These are phyloP conservation scores for Brassica hybrid DNA, from an alignment of 441 rosid genomes.

Conservation along the genomic window DNA sequence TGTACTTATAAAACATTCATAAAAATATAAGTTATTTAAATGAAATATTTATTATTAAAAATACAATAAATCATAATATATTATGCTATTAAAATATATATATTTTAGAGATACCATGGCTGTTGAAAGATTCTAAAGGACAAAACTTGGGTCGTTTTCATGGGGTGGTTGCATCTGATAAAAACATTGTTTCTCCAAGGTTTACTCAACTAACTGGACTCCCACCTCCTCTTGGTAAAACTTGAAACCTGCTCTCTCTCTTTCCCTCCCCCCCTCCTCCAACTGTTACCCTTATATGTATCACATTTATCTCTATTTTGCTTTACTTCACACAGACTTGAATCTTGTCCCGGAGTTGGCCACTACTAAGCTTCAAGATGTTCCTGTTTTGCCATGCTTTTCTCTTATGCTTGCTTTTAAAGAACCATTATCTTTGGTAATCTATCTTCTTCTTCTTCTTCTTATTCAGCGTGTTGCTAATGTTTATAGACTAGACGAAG, in stretches of 20 bases:
- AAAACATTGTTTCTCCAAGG: constrained; percentile 66
- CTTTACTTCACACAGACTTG: constrained; percentile 57
- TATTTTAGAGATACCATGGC: constrained; percentile 65
- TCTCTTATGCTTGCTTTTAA: constrained; percentile 80
- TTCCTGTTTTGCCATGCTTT: constrained; percentile 77
- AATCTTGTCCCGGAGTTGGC: constrained; percentile 57
- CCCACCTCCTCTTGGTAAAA: constrained; percentile 68
- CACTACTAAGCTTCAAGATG: constrained; percentile 49
- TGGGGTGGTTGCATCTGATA: constrained; percentile 76
- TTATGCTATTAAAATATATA: too few species aligned
- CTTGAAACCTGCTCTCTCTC: neutral
- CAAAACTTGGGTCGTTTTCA: constrained; percentile 59
- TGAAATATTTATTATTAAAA: too few species aligned
- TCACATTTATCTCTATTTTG: neutral
- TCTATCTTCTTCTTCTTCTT: constrained; percentile 27
- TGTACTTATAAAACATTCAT: too few species aligned
- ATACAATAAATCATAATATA: too few species aligned
- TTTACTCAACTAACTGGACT: constrained; percentile 59
- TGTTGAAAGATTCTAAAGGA: constrained; percentile 62
- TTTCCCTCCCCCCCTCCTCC: constrained; percentile 2
- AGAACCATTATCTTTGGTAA: constrained; percentile 73
- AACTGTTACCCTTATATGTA: neutral
- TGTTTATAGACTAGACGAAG: neutral
- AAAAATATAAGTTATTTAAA: too few species aligned
- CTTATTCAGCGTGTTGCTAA: too few species aligned